phyloP scores from a whole-genome alignment of 2,329 filamentous ascomycete species.

The Berkeleyomyces basicola region DNA sequence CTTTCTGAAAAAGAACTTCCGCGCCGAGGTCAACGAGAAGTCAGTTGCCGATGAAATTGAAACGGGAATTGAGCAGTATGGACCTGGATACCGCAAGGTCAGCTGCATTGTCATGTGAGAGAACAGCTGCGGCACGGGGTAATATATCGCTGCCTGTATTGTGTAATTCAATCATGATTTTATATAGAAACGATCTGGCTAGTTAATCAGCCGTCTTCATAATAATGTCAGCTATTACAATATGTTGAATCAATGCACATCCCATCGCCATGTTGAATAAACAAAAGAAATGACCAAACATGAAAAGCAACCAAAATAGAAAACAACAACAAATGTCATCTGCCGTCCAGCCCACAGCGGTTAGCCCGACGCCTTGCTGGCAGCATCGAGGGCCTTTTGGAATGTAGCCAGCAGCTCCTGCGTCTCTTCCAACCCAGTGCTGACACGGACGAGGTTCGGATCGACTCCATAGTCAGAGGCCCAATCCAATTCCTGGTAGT shows the following conservation, averaged over 20 bases:
- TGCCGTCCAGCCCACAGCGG: background rate
- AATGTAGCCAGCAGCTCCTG: constrained; percentile 48
- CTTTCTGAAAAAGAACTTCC: constrained; percentile 62
- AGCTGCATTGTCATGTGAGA: constrained; percentile 44
- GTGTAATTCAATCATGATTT: no score
- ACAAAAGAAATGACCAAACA: background rate
- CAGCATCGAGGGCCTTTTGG: constrained; percentile 47
- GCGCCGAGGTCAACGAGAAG: constrained; percentile 50
- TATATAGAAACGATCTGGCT: no score
- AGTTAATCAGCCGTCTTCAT: background rate
- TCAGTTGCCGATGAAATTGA: constrained; percentile 57
- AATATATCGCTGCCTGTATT: no score
- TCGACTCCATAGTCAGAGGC: constrained; percentile 68
- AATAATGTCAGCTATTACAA: background rate
- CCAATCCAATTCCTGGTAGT: constrained; percentile 89
- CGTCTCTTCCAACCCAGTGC: constrained; percentile 74
- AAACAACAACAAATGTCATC: no score
- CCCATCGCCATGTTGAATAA: background rate
- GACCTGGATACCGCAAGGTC: constrained; percentile 42
- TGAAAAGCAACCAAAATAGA: background rate
- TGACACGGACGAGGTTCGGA: constrained; percentile 64
- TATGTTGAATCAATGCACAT: background rate
- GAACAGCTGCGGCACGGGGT: no score
- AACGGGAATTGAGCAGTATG: constrained; percentile 56
- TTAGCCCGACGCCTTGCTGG: background rate